phyloP scores from a whole-genome alignment of 345 rosid species.

The Eutrema japonicum region DNA sequence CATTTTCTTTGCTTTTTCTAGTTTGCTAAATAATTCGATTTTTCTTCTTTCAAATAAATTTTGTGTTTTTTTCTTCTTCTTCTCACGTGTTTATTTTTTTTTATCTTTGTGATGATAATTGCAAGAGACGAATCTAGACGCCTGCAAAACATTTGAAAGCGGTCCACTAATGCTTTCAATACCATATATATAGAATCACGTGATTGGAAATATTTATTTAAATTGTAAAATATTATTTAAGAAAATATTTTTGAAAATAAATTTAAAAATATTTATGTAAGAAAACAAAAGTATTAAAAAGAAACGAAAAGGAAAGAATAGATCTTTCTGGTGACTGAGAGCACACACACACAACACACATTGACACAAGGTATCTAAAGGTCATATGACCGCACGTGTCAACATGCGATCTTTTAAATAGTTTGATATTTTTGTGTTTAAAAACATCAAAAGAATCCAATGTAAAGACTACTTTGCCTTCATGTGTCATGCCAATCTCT shows the following conservation, averaged over 20 bases:
- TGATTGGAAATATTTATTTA: background rate
- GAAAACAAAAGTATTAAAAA: background rate
- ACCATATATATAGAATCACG: conserved; percentile 13
- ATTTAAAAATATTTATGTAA: no score
- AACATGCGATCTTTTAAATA: conserved; percentile 22
- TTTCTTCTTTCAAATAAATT: background rate
- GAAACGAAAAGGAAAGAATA: conserved; percentile 29
- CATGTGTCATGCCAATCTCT: conserved; percentile 34
- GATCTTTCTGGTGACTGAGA: conserved; percentile 37
- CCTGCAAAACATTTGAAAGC: conserved; percentile 23
- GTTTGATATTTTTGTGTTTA: background rate
- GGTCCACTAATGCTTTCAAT: conserved; percentile 21
- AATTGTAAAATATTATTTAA: background rate
- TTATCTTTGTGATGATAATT: background rate
- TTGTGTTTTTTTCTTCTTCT: background rate
- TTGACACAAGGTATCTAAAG: conserved; percentile 45
- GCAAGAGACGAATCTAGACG: conserved; percentile 13
- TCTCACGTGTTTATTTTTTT: background rate
- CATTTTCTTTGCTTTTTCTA: background rate
- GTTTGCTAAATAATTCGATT: background rate
- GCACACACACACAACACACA: conserved; percentile 24
- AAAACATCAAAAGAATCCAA: conserved; percentile 35
- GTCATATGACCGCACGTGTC: conserved; percentile 47
- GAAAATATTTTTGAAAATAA: no score
- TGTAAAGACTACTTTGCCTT: conserved; percentile 37